Base-by-base conservation (phyloP, 75 land plant species). In the Adiantum capillusveneris region DNA sequence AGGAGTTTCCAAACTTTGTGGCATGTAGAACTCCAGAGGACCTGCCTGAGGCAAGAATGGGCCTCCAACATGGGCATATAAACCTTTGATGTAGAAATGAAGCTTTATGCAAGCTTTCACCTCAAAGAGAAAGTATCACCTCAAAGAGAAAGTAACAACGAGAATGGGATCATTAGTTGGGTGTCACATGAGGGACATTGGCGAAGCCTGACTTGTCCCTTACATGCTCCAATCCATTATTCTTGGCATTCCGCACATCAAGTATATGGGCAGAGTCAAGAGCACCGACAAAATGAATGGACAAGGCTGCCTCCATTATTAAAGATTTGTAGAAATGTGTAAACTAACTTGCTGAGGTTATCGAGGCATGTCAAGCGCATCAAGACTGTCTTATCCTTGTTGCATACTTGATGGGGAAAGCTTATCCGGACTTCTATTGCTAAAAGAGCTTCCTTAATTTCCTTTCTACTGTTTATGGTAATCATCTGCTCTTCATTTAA, bases 211-310 rank as follows among this genome's bases (percentile, higher is more conserved):
- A 46, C 17, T 46, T 46, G 49, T 46, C 49, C 17, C 49, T 20
- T 3, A 20, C 49, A 17, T 46, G 49, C 21, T 46, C 49, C 5
- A 3, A 46, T 2, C 17, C 21, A 20, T 46, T 14, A 2, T 46
- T 46, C n/a, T 46, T 5, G 14, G 49, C 21, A 46, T 17, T 46
- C 21, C 49, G 49, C 49, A 46, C 49, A 46, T 46, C 49, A 17
- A 46, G 14, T 17, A 46, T 46, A n/a, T 14, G 49, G 14, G 49
- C 49, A 46, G 49, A 46, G 14, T 46, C 49, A 46, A 46, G 49
- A 46, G 49, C 21, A 20, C 49, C 49, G 5, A 46, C 49, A 46
- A 46, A 46, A 20, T 46, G 49, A 17, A 46, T 17, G n/a, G 49
- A 6, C 37, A 34, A 3, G 9, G 37, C 37, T 9, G 9, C 37